Evolutionary conservation across 306 rosid species (phyloP).

Genomic region (Medicago ruthenica): DNA sequence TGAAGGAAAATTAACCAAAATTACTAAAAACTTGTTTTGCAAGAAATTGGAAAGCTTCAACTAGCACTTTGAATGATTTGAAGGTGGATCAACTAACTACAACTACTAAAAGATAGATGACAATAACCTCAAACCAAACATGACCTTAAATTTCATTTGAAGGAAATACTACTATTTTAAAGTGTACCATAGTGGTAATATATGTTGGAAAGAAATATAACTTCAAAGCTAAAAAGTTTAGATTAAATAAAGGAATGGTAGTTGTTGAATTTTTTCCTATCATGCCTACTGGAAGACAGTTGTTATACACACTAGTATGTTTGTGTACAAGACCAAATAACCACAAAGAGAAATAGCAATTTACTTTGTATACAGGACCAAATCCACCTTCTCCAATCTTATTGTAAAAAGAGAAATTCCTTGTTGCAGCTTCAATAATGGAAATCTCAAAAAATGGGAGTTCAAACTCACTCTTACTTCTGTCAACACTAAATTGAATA

Average conservation of each 20-base stretch:
- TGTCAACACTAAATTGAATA: slow-evolving; percentile 33
- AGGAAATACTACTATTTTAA: too few species aligned
- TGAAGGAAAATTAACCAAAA: background rate
- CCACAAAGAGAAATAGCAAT: slow-evolving; percentile 19
- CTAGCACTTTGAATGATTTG: background rate
- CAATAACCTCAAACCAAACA: too few species aligned
- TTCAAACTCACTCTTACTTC: slow-evolving; percentile 36
- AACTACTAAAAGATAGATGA: slow-evolving; percentile 5
- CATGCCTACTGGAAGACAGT: background rate
- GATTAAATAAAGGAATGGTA: background rate
- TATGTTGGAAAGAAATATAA: background rate
- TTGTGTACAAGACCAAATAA: background rate
- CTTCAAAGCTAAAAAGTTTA: background rate
- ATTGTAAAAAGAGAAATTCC: slow-evolving; percentile 47
- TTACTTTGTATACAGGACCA: slow-evolving; percentile 58
- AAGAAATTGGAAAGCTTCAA: background rate
- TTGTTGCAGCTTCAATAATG: slow-evolving; percentile 56
- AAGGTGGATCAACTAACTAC: slow-evolving; percentile 20
- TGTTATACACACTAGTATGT: slow-evolving; percentile 21
- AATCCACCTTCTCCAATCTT: slow-evolving; percentile 69
- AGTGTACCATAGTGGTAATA: too few species aligned
- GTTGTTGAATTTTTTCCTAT: background rate
- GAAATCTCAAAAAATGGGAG: slow-evolving; percentile 50
- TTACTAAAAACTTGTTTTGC: background rate
- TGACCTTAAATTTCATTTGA: too few species aligned